Base-by-base conservation (phyloP, 2,329 filamentous ascomycete species). In the Talaromyces piceae region DNA sequence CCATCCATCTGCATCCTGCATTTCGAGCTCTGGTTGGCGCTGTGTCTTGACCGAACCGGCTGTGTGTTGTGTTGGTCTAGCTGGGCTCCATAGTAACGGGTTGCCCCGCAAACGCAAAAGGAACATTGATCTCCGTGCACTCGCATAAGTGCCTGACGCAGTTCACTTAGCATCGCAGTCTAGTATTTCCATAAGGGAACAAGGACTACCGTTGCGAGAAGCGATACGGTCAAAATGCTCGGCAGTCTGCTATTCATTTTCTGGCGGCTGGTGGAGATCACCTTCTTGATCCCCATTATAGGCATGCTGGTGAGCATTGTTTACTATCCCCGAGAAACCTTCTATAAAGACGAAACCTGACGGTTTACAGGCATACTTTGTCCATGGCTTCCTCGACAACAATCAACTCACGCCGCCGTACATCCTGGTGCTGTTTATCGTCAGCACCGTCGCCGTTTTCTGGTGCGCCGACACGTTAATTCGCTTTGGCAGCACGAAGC, bases 351-450 rank as follows among this genome's bases (percentile, higher is more conserved):
- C 3, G 25, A 43, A 41, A 50, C 28, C 31, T 49, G 49, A 48
- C 33, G 3, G 6, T 13, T 8, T 47, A 33, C 53, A 76, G 73
- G 65, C 78, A 57, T 84, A 77, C 67, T 84, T 84, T 65, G 79
- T 85, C 61, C 63, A 82, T 60, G 74, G 73, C 61, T 84, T 76
- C 69, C 72, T 79, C 56, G 68, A 74, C 54, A 72, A 70, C 59
- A 81, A 81, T 66, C 65, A 73, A 53, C 75, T 84, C 54, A 84
- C 81, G 4, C 81, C 81, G 18, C 66, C 69, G 53, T 81, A 77
- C 62, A 78, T 84, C 62, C 74, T 84, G 41, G 75, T 83, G 41
- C 76, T 84, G 47, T 85, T 85, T 74, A 84, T 85, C 56, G 77
- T 81, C 58, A 79, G 77, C 33, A 77, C 81, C 5, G 72, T 85